Base-by-base conservation (phyloP, 495 filamentous ascomycete genomes). In the Cryomyces minteri region DNA sequence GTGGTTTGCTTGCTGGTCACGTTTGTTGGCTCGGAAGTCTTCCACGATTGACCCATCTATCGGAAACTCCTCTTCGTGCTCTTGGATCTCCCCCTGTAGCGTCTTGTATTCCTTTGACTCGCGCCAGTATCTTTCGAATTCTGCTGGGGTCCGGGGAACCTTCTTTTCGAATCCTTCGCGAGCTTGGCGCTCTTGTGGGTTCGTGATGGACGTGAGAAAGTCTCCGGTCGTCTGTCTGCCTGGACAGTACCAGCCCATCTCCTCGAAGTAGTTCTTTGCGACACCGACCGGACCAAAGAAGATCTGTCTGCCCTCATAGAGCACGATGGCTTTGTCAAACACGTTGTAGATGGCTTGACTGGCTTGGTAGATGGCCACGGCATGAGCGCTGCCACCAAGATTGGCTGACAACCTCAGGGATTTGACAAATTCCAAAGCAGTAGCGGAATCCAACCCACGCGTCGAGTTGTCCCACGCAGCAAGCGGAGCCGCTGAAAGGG, bases 191-290 rank as follows among this genome's bases (percentile, higher is more conserved):
- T 84, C 76, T 29, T 70, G 62, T 4, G 74, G 67, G 39, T 79
- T 79, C 8, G 80, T 84, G 53, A 86, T 69, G 4, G 77, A 79
- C 0, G 81, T 85, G 5, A 85, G 60, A 54, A 84, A 86, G 54
- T 85, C 82, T 12, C 77, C 72, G 0, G 73, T 79, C 0, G 66
- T 84, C 66, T 72, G 68, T 57, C 72, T 58, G 49, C 69, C 59
- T 49, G 72, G 74, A 64, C 76, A 60, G 52, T 66, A 40, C 68
- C 73, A 80, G 0, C 77, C 76, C 61, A 79, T 70, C 40, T 74
- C 62, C 7, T 64, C 32, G 57, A 71, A 62, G 47, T 64, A 65
- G 33, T 43, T 45, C 43, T 51, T 55, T 8, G 62, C 62, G 8
- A 53, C 43, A 1, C 33, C 48, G 5, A 48, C 51, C 10, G 33